Conservation (phyloP, 257 asterid species). For the Verbascum thapsus region DNA sequence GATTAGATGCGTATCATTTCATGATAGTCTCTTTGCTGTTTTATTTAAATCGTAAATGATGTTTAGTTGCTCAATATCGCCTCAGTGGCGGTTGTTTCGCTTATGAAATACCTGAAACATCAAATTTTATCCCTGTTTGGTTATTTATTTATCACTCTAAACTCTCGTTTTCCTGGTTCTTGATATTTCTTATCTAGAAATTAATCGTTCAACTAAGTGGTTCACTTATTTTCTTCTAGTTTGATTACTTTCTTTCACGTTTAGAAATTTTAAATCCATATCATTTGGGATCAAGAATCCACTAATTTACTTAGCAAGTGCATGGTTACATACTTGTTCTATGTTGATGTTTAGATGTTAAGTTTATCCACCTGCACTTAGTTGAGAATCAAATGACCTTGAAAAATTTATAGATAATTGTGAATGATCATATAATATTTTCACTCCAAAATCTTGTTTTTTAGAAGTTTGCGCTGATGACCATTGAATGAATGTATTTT, state of each 20-base stretch:
- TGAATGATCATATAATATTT: not conserved
- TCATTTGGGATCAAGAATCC: no score
- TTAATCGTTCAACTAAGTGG: no score
- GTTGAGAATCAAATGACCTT: not conserved
- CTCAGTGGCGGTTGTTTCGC: not conserved
- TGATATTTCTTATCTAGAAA: no score
- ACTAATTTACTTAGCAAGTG: no score
- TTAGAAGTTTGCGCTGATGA: not conserved
- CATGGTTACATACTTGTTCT: no score
- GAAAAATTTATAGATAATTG: not conserved
- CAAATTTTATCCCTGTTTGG: conserved; percentile 6
- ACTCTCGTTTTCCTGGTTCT: not conserved
- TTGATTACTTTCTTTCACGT: no score
- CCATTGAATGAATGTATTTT: not conserved
- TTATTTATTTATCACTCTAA: conserved; percentile 10
- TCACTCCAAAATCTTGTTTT: not conserved
- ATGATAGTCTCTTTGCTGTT: conserved; percentile 8
- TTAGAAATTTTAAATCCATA: no score
- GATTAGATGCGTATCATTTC: not conserved
- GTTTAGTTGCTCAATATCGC: not conserved
- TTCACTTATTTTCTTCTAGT: no score
- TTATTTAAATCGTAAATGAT: not conserved
- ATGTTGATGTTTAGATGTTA: conserved; percentile 29
- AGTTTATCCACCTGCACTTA: not conserved
- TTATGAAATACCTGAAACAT: not conserved